Evolutionary conservation across 352 stramenopile species (phyloP), one percentile per base, ranked within the genome.

Genomic region (Pythium monospermum): DNA sequence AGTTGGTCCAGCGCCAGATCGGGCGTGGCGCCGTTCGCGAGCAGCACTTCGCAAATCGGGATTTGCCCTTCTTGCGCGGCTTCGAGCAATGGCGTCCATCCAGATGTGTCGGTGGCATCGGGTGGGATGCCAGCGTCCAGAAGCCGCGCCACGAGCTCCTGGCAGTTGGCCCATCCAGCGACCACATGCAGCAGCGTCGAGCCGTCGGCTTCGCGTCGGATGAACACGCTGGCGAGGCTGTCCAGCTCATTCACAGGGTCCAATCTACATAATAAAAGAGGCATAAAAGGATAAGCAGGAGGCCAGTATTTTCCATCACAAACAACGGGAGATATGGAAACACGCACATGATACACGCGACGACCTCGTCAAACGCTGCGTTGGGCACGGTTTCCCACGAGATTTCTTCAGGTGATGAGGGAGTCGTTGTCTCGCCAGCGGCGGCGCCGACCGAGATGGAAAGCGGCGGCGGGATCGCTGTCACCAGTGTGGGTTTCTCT

Each of bases 81-180:
- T 38, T 87, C 76, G 6, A 87, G 69, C 53, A 84, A 50, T 21
- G 76, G 73, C 36, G 71, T 85, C 76, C 76, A 85, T 19, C 73
- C 75, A 11, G 61, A 66, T 26, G 61, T 51, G 46, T 85, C 71
- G 44, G 71, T 32, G 12, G 46, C 19, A 53, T 85, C 54, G 0
- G 61, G 56, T 1, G 67, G 69, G 4, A 86, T 52, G 0, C 71
- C 76, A 0, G 59, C 59, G 8, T 49, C 49, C 41, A 84, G 44
- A 19, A 87, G 59, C 27, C 72, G 62, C 27, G 53, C 49, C 7
- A 80, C 69, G 18, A 87, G 61, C 25, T 85, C 69, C 30, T 80
- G 63, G 39, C 62, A 79, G 47, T 79, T 68, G 38, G 65, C 70
- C 66, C 76, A 80, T 6, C 69, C 71, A 0, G 72, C 63, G 30